These are phyloP conservation scores for Mucor racemosus DNA, from an alignment of 371 early-diverging fungal species.

Conservation along the genomic window DNA sequence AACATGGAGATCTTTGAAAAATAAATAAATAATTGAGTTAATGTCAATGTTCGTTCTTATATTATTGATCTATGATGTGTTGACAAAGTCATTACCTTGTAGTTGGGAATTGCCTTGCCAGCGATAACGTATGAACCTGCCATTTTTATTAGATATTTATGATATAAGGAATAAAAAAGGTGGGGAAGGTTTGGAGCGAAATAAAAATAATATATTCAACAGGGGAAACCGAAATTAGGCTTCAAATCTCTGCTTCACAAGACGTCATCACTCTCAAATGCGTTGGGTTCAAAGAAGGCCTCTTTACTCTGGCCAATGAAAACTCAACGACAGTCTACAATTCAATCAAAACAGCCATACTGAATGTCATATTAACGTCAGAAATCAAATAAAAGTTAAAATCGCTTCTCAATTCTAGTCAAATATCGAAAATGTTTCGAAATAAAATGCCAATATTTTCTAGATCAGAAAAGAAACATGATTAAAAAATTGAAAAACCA, in stretches of 20 bases:
- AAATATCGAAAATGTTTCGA: not conserved
- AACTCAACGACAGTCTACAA: not conserved
- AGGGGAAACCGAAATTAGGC: conserved; percentile 21
- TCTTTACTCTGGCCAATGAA: not conserved
- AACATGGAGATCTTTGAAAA: conserved; percentile 48
- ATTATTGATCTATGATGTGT: not conserved
- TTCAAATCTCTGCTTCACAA: not conserved
- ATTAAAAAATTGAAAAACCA: not conserved
- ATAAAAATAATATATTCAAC: conserved; percentile 18
- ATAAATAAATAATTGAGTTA: not conserved
- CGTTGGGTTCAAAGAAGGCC: not conserved
- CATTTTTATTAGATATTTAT: conserved; percentile 33
- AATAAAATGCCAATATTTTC: not conserved
- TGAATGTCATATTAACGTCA: not conserved
- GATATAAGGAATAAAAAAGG: conserved; percentile 12
- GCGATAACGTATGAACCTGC: conserved; percentile 59
- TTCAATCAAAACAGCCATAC: not conserved
- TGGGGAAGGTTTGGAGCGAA: conserved; percentile 11
- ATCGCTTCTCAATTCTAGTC: not conserved
- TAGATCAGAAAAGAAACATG: not conserved
- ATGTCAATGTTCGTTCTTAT: not conserved
- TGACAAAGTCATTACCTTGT: conserved; percentile 39
- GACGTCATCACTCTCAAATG: conserved; percentile 8
- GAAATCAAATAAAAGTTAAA: not conserved
- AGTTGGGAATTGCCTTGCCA: conserved; percentile 52